Percentiles rank a stretch among this genome's conserved stretches.
These are phyloP conservation scores for Mycena indigotica DNA, from an alignment of 768 basidiomycete genomes.

Conservation along the genomic window DNA sequence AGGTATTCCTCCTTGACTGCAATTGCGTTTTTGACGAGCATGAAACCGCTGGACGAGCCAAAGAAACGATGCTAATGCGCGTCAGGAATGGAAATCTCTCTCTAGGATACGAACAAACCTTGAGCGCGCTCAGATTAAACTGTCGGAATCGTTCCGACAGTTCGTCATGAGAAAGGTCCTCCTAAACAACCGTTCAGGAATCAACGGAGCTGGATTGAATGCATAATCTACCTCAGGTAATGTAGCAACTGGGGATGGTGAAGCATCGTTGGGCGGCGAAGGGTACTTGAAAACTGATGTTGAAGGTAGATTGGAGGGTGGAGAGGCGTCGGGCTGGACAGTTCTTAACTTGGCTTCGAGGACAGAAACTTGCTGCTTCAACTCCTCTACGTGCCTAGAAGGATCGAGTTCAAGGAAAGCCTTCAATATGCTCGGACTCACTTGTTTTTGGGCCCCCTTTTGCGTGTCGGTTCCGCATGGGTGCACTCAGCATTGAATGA, in stretches of 20 bases:
- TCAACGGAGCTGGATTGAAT: slow-evolving; percentile 10
- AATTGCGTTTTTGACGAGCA: slow-evolving; percentile 45
- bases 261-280: slow-evolving; percentile 10
- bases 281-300: slow-evolving; percentile 15
- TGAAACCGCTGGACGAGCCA: slow-evolving; percentile 46
- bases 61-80: slow-evolving; percentile 38
- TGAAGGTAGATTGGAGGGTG: background rate
- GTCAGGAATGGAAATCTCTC: too few relatives aligned
- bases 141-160: slow-evolving; percentile 35
- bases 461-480: slow-evolving; percentile 49
- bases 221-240: slow-evolving; percentile 15
- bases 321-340: slow-evolving; percentile 22
- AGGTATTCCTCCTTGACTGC: slow-evolving; percentile 36
- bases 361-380: slow-evolving; percentile 45
- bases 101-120: too few relatives aligned
- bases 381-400: slow-evolving; percentile 40
- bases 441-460: slow-evolving; percentile 44
- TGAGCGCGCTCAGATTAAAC: slow-evolving; percentile 32
- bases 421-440: slow-evolving; percentile 1
- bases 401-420: background rate
- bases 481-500: slow-evolving; percentile 52
- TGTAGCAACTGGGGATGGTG: slow-evolving; percentile 2
- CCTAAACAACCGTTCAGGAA: slow-evolving; percentile 17
- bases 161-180: slow-evolving; percentile 36
- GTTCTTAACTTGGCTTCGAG: slow-evolving; percentile 47